Evolutionary conservation across 805 yeast genomes (phyloP), one percentile per base, ranked within the genome.

Genomic region (Diddensiella transvaalensis): DNA sequence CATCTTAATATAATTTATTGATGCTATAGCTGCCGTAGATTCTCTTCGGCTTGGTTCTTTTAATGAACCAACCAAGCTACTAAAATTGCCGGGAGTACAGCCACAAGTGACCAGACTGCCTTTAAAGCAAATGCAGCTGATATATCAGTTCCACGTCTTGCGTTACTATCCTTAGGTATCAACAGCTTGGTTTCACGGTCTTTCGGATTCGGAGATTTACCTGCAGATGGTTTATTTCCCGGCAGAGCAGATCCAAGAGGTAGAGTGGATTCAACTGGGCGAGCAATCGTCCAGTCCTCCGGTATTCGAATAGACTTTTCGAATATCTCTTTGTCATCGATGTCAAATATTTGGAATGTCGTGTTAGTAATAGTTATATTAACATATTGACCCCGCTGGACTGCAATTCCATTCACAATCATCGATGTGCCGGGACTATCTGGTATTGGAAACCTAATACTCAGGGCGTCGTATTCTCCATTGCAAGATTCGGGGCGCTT

Each of bases 341-440:
- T 24, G 40, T 57, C 60, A 46, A 48, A 56, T 36, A 64, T 57
- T 10, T 53, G 41, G 48, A 44, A 57, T 6, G 55, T 40, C 22
- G 64, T 51, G 6, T 47, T 41, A 2, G 48, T 55, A 23, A 48
- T 42, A 19, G 50, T 42, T 22, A 61, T 36, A 5, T 47, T 52
- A 6, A 58, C 42, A 2, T 38, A 51, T 4, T 49, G 44, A 26
- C 68, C 70, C n/a, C 63, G 61, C 33, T 46, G 39, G 24, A 46
- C 52, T 29, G 55, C 53, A n/a, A 63, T 57, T n/a, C 72, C 70
- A 33, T 61, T 50, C 22, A 58, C 57, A 40, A 68, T 62, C 58
- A 66, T 50, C 18, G 58, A 60, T 4, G 65, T 53, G 13, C 67
- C 72, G 21, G 55, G 57, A 38, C 63, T 58, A 26, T 59, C 60